These are phyloP conservation scores for Closterium sp. DNA, from an alignment of 139 green algal species.

Conservation along the genomic window DNA sequence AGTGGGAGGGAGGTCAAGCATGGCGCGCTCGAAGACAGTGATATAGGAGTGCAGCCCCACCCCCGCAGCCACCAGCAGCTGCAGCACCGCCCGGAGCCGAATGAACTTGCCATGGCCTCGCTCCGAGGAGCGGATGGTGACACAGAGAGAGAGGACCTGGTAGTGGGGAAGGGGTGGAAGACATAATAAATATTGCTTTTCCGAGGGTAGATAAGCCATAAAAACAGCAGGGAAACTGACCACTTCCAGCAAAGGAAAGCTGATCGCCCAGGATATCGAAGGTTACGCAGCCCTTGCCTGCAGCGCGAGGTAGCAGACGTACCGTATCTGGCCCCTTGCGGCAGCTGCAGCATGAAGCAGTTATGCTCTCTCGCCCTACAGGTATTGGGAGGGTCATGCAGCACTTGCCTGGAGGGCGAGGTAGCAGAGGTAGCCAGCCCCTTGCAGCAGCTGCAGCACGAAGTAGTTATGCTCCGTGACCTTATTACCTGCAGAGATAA, in stretches of 20 bases:
- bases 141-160: not conserved
- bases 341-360: not conserved
- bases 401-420: constrained; percentile 33
- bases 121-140: not conserved
- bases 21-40: not conserved
- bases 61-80: not conserved
- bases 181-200: no score
- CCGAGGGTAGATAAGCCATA: no score
- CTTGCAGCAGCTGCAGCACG: constrained; percentile 40
- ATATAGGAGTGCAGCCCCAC: not conserved
- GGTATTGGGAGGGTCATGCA: no score
- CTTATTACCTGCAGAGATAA: no score
- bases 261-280: no score
- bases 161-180: no score
- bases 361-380: not conserved
- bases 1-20: not conserved
- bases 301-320: constrained; percentile 21
- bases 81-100: not conserved
- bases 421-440: constrained; percentile 5
- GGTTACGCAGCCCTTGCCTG: constrained; percentile 18
- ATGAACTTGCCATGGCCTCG: not conserved
- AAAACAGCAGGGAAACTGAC: no score
- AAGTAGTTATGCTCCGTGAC: constrained; percentile 26
- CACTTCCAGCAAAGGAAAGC: no score
- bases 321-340: constrained; percentile 16